Base-by-base conservation (phyloP, 768 basidiomycete species). In the Lentinula sp. region DNA sequence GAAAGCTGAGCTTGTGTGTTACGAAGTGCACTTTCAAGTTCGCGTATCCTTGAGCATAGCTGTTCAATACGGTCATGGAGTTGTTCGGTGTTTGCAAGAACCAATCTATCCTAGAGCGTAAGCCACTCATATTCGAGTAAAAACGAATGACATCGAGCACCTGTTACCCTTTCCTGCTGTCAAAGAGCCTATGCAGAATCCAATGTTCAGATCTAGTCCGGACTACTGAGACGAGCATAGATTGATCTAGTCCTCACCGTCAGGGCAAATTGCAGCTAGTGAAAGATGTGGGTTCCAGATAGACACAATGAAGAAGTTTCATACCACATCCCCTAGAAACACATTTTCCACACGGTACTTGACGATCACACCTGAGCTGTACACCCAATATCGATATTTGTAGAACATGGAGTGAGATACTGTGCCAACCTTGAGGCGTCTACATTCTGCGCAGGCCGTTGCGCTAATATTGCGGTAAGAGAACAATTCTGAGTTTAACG, bases 311-410 rank as follows among this genome's bases (percentile, higher is more conserved):
- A 2, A 11, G 15, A 21, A 8, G 40, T 23, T 28, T 6, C 55
- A 7, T 56, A 56, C 83, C 84, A 67, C 88, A 91, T 37, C 89
- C 89, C 67, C 89, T 78, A 61, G 86, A 86, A 23, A 82, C 81
- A 68, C 90, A 92, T 69, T 84, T 90, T 71, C 87, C 86, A 73
- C 89, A 92, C 10, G 89, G 89, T 37, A 90, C 79, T 88, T 91
- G 65, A 66, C 81, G 80, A 68, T 88, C 86, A 65, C 87, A 89
- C 35, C 81, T 78, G 46, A 89, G 74, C 69, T 89, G 88, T 28
- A 48, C 21, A 48, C 4, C 18, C 4, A 21, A 6, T 11, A 48
- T 48, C 21, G 21, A n/a, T 9, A 48, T n/a, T n/a, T 9, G 46
- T 18, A 48, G 8, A 21, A 10, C 4, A 48, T 48, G 46, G 21